Conservation (phyloP, 352 stramenopile species). For the Phytopythium vexans region DNA sequence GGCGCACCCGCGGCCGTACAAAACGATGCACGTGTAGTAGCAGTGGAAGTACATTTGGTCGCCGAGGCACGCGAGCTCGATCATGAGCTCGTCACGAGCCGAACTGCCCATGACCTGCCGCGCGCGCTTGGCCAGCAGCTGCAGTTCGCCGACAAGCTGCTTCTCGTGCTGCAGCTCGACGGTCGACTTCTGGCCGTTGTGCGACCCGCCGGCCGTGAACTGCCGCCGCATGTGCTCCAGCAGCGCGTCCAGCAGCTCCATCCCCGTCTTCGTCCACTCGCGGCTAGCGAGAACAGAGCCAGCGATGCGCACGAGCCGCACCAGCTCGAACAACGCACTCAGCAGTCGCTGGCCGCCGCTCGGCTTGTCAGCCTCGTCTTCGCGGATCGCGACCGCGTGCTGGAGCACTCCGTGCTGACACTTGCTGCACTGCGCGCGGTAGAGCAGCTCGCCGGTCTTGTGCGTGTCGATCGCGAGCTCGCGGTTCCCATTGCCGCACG, state of each 20-base stretch:
- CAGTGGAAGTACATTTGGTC: constrained; percentile 84
- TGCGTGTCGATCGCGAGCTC: constrained; percentile 21
- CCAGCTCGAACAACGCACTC: constrained; percentile 50
- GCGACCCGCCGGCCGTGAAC: constrained; percentile 43
- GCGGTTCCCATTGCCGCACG: constrained; percentile 41
- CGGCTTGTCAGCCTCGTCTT: constrained; percentile 23
- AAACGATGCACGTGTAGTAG: constrained; percentile 68
- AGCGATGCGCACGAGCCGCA: constrained; percentile 50
- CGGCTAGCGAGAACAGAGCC: constrained; percentile 55
- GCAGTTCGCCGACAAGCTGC: constrained; percentile 48
- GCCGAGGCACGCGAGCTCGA: constrained; percentile 56
- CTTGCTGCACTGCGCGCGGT: constrained; percentile 40
- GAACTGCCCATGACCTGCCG: constrained; percentile 40
- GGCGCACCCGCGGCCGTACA: constrained; percentile 63
- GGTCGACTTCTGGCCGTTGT: constrained; percentile 65
- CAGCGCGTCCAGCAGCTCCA: constrained; percentile 47
- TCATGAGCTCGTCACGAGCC: constrained; percentile 51
- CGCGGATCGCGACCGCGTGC: constrained; percentile 45
- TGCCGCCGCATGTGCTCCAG: constrained; percentile 52
- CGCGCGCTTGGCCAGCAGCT: constrained; percentile 43
- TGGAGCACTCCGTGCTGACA: constrained; percentile 74
- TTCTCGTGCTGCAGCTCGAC: constrained; percentile 50
- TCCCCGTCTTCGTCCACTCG: constrained; percentile 50
- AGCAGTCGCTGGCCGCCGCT: constrained; percentile 67
- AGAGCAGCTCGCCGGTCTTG: constrained; percentile 26